These are phyloP conservation scores for Aspergillus chevalieri DNA, from an alignment of 2,329 filamentous ascomycete genomes.

Conservation along the genomic window DNA sequence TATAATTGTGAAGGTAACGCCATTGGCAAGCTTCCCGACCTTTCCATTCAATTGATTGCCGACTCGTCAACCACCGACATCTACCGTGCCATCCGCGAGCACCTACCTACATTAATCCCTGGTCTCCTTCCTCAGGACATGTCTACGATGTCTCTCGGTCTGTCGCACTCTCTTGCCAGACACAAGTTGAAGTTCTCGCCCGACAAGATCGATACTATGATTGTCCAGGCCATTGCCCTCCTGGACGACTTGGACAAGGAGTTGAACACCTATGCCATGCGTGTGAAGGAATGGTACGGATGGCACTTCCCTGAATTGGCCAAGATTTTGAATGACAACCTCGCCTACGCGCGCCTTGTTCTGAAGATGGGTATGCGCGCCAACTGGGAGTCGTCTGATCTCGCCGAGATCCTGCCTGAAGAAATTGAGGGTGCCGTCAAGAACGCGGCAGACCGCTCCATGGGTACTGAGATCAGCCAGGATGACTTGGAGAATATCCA, in stretches of 20 bases:
- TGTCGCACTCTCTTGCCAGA: constrained; percentile 91
- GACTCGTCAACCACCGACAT: constrained; percentile 79
- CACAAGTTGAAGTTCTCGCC: constrained; percentile 99
- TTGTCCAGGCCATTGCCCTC: constrained; percentile 90
- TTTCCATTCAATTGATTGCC: constrained; percentile 77
- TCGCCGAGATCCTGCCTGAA: constrained; percentile 87
- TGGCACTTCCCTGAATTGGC: constrained; percentile 99
- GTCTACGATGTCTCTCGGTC: constrained; percentile 89
- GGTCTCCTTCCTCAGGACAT: constrained; percentile 79
- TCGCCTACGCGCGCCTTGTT: constrained; percentile 86
- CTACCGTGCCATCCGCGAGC: constrained; percentile 88
- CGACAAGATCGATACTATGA: constrained; percentile 99
- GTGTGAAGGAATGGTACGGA: constrained; percentile 99
- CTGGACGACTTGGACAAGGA: constrained; percentile 98
- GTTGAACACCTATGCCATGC: constrained; percentile 97
- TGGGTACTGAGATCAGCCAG: constrained; percentile 94
- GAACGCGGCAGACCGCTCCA: constrained; percentile 89
- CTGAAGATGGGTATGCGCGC: constrained; percentile 82
- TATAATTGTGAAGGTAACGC: constrained; percentile 55
- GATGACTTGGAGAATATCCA: constrained; percentile 92
- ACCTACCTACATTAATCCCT: constrained; percentile 83
- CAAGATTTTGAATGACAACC: constrained; percentile 94
- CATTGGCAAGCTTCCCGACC: constrained; percentile 83
- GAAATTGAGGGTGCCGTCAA: constrained; percentile 91
- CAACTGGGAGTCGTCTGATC: constrained; percentile 68